phyloP scores from a whole-genome alignment of 2,329 filamentous ascomycete species.

The Monosporascus sp. region DNA sequence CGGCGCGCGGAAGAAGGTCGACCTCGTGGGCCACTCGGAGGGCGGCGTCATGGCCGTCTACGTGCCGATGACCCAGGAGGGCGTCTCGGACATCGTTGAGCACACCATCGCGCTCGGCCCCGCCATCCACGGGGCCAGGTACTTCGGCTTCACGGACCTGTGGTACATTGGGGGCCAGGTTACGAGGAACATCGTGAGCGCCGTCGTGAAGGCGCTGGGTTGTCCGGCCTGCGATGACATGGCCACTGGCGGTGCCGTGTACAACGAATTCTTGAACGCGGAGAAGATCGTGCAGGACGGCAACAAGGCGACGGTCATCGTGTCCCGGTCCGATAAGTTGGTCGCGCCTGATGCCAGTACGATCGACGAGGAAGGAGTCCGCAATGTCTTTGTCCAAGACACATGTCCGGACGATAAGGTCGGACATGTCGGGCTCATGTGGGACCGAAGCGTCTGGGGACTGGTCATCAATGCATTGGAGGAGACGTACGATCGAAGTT shows the following conservation, averaged over 20 bases:
- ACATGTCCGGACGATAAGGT: slow-evolving; percentile 21
- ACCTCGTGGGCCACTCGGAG: slow-evolving; percentile 38
- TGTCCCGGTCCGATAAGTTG: slow-evolving; percentile 17
- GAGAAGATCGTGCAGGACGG: slow-evolving; percentile 16
- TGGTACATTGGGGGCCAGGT: slow-evolving; percentile 20
- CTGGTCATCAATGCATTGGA: slow-evolving; percentile 22
- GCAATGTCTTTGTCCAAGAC: slow-evolving; percentile 19
- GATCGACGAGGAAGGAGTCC: slow-evolving; percentile 17
- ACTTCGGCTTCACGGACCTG: slow-evolving; percentile 22
- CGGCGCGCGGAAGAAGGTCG: slow-evolving; percentile 27
- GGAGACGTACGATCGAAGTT: slow-evolving; percentile 18
- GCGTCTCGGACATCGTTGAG: slow-evolving; percentile 18
- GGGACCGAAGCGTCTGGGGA: slow-evolving; percentile 21
- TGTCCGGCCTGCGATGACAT: slow-evolving; percentile 23
- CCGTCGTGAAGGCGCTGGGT: slow-evolving; percentile 12
- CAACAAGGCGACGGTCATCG: slow-evolving; percentile 21
- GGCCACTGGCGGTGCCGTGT: slow-evolving; percentile 17
- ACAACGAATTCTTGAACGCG: slow-evolving; percentile 11
- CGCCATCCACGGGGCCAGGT: slow-evolving; percentile 21
- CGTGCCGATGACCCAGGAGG: slow-evolving; percentile 21
- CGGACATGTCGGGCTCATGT: slow-evolving; percentile 19
- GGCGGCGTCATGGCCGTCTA: slow-evolving; percentile 34
- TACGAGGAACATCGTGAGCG: slow-evolving; percentile 14
- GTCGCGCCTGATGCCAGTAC: slow-evolving; percentile 16
- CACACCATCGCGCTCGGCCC: slow-evolving; percentile 20